Base-by-base conservation (phyloP, 2,329 filamentous ascomycete species). In the Ceratocystis destructans region DNA sequence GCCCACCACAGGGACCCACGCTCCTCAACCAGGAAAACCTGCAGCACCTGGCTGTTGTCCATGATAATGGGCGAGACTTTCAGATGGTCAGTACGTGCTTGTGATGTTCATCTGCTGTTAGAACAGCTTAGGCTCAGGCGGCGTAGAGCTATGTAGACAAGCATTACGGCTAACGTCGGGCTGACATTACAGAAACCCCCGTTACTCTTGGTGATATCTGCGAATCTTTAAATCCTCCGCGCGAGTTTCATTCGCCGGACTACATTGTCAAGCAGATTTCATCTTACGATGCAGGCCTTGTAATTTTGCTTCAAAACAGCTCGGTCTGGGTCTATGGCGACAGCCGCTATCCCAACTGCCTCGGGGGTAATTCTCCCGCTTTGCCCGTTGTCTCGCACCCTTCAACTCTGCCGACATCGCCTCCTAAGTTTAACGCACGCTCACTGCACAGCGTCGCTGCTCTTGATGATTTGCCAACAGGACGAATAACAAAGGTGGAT, bases 261-360 rank as follows among this genome's bases (percentile, higher is more conserved):
- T 48, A 7, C 10, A n/a, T 55, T 1, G 71, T 79, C 22, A 71
- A 70, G 22, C 78, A 83, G 65, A 70, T 82, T 1, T 76, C 74
- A 20, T 76, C 79, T 17, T 82, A 78, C 69, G 77, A 80, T 55
- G 74, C 78, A 0, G 81, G 81, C 1, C 82, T 83, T 70, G 74
- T 77, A 3, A 76, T 79, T 15, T 73, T 83, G 5, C 73, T 78
- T 1, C 66, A 75, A 0, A 71, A 76, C 10, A 79, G 77, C n/a
- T 71, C 73, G 1, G 79, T 83, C 31, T 78, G 75, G 69, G 81
- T 80, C 0, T 77, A 79, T 72, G 86, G 86, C 6, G 85, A 88
- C 70, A 74, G 78, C 61, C 80, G 86, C 17, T 86, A 83, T 70
- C 73, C 76, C 33, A 75, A 78, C 45, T 83, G 81, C 66, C 79